Evolutionary conservation across 495 filamentous ascomycete species (phyloP), one percentile per base, ranked within the genome.

Genomic region (Penicillium chermesinum): DNA sequence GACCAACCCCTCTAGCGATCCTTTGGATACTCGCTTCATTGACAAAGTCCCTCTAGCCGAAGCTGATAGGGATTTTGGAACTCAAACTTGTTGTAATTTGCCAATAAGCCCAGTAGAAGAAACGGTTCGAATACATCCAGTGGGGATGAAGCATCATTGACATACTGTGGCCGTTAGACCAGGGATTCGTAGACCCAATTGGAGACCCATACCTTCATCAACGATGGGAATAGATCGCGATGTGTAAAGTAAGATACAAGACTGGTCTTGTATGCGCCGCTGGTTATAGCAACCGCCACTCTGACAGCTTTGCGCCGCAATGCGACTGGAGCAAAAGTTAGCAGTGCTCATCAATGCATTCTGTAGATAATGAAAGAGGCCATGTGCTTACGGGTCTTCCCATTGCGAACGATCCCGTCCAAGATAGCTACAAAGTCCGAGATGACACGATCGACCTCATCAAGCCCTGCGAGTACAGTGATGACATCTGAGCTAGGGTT

Each of bases 41-140:
- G 52, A 96, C 91, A 69, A 97, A 97, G 63, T 98, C 93, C n/a
- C 61, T 94, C 89, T n/a, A 98, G 79, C 36, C 91, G 86, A 49
- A 94, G 70, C 58, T 91, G 86, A 59, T 98, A 98, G 6, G 93
- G 93, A 54, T 98, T 98, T 66, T 95, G 93, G 48, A 94, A 89
- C 69, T 98, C 93, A 57, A 97, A 98, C 67, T 96, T 98, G 77
- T 96, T 96, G 77, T 96, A 97, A 67, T 98, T 98, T 54, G 87
- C 89, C 45, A 98, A 71, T n/a, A 96, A 70, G 7, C 91, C 94
- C 4, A 96, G 71, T 33, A 96, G 76, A 21, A 85, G 78, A 48
- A 96, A 91, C 1, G 91, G 86, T 45, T 87, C 80, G 19, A 88
- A 74, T 38, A 78, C 79, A 52, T 81, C 71, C 1, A 74, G 64